A percentile compares a stretch with the other conserved stretches of the same genome.
Evolutionary conservation across 495 filamentous ascomycete species (phyloP).

Genomic region (Lasiosphaeriaceae sp.): DNA sequence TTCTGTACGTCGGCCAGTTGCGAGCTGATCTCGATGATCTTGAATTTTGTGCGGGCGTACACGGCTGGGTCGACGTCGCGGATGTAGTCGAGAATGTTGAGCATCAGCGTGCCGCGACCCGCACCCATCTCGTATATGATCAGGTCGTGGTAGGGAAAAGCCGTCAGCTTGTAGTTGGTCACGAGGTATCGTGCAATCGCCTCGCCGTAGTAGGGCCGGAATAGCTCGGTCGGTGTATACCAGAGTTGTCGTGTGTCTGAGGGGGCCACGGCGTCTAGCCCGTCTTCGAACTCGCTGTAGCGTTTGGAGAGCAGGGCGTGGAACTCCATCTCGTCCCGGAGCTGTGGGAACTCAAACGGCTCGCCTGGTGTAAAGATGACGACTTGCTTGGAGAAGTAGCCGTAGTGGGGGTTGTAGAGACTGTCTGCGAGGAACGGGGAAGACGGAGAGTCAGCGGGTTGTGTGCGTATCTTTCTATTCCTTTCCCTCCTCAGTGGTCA

Average conservation of each 20-base stretch:
- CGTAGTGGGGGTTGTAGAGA: constrained; percentile 94
- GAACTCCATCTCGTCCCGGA: constrained; percentile 83
- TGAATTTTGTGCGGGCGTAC: constrained; percentile 90
- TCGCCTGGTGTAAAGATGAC: constrained; percentile 92
- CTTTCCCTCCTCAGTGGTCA: too few relatives aligned
- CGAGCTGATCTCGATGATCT: constrained; percentile 90
- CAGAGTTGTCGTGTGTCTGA: constrained; percentile 85
- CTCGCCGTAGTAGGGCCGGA: constrained; percentile 94
- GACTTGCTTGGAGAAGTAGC: constrained; percentile 96
- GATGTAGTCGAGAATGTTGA: constrained; percentile 96
- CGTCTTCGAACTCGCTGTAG: constrained; percentile 88
- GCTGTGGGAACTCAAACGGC: constrained; percentile 83
- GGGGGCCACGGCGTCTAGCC: constrained; percentile 61
- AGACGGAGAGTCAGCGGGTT: background rate
- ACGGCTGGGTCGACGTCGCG: constrained; percentile 84
- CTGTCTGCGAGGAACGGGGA: constrained; percentile 57
- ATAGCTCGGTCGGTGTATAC: constrained; percentile 98
- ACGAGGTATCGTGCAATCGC: constrained; percentile 91
- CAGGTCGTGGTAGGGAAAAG: constrained; percentile 93
- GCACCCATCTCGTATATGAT: constrained; percentile 99
- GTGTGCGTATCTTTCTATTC: too few relatives aligned
- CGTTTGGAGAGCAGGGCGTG: constrained; percentile 66
- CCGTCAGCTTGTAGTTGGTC: constrained; percentile 88
- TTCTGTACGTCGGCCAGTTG: constrained; percentile 73
- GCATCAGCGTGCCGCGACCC: constrained; percentile 95